phyloP scores from a whole-genome alignment of 2,329 filamentous ascomycete genomes.

The Bipolaris zeicola region DNA sequence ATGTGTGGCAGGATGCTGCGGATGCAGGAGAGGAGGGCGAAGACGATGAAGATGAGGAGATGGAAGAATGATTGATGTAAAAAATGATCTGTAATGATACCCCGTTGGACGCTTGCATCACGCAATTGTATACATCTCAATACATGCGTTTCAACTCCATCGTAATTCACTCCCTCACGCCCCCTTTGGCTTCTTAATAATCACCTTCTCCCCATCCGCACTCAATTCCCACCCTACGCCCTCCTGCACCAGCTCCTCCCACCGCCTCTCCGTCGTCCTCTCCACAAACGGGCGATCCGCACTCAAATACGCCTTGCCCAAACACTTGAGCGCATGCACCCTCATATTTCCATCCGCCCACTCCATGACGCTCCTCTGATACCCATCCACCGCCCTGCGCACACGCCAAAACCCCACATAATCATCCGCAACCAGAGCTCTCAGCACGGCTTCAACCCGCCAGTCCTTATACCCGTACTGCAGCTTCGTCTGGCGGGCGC shows the following conservation, averaged over 20 bases:
- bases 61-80: constrained; percentile 50
- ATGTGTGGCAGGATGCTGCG: constrained; percentile 59
- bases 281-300: constrained; percentile 74
- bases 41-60: constrained; percentile 55
- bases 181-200: constrained; percentile 70
- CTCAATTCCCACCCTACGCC: constrained; percentile 81
- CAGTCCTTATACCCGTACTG: constrained; percentile 67
- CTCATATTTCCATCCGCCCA: constrained; percentile 78
- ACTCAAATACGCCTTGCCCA: constrained; percentile 79
- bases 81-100: constrained; percentile 39
- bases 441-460: constrained; percentile 71
- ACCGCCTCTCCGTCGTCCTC: constrained; percentile 68
- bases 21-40: constrained; percentile 56
- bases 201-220: constrained; percentile 68
- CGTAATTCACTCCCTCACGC: constrained; percentile 34
- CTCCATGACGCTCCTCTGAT: constrained; percentile 78
- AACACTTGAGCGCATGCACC: constrained; percentile 80
- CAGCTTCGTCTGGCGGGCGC: constrained; percentile 71
- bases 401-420: constrained; percentile 79
- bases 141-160: background rate
- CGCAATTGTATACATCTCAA: background rate
- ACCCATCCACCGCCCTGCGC: constrained; percentile 75
- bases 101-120: constrained; percentile 25
- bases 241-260: constrained; percentile 72
- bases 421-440: constrained; percentile 77